phyloP scores from a whole-genome alignment of 2,329 filamentous ascomycete genomes.

The Colletotrichum sp. region DNA sequence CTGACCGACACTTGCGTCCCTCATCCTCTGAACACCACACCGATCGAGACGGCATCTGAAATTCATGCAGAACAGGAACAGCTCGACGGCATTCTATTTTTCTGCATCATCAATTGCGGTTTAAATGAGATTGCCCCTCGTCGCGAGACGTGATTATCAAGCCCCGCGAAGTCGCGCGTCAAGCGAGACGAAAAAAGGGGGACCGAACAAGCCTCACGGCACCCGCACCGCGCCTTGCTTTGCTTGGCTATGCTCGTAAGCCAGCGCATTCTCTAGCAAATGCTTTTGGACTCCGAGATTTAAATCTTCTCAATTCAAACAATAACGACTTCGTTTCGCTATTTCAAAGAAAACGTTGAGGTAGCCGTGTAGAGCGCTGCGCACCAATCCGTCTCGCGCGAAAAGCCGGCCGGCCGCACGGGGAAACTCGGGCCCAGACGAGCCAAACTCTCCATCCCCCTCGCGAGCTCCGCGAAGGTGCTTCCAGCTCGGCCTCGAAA shows the following conservation, averaged over 20 bases:
- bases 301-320: fast-evolving
- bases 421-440: background rate
- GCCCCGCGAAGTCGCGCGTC: background rate
- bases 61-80: background rate
- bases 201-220: background rate
- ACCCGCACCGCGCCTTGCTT: background rate
- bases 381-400: background rate
- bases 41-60: background rate
- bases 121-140: background rate
- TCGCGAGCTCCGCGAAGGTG: background rate
- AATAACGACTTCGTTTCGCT: background rate
- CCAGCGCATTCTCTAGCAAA: background rate
- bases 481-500: background rate
- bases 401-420: background rate
- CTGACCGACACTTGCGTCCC: background rate
- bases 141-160: background rate
- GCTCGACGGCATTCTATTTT: background rate
- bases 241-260: background rate
- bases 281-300: background rate
- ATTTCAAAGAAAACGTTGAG: background rate
- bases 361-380: background rate
- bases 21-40: background rate
- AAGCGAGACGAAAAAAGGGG: background rate
- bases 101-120: background rate
- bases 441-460: background rate